Evolutionary conservation across 441 rosid genomes (phyloP), one percentile per base, ranked within the genome.

Genomic region (Manihot esculenta): DNA sequence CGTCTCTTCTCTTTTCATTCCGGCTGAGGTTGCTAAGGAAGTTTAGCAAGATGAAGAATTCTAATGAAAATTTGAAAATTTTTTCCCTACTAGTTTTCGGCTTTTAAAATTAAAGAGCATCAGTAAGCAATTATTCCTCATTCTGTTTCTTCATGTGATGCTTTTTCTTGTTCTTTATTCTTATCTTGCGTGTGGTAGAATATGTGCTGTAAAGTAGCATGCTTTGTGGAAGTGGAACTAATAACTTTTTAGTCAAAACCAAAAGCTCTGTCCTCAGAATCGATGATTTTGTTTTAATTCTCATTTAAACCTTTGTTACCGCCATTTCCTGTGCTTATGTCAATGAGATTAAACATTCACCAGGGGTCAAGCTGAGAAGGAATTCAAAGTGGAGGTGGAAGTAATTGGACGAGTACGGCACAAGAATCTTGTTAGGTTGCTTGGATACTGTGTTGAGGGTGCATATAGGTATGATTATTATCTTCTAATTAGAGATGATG

Each of bases 291-390:
- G 48, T 38, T 17, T 14, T 21, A 26, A 5, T 26, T 49, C 51
- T 59, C 18, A 14, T 71, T 49, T 60, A 10, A 15, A 11, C 33
- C 41, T 35, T 49, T 23, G 23, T 42, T 35, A 41, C 33, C 12
- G 33, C 13, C 62, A 35, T 58, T 49, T 57, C n/a, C 48, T 42
- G 49, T 38, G 35, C 69, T 75, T 7, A 76, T 61, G 42, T 44
- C 53, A 70, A 47, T 64, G 56, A 57, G 68, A 33, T 58, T 67
- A n/a, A 69, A 9, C 0, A 35, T 44, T 47, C 57, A 61, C 79
- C 80, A 94, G 99, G 87, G 99, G 99, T 71, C 98, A 94, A 83
- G 99, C 99, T 10, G 99, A 94, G 89, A 92, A 83, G 83, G 99
- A 94, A 77, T 94, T 94, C 77, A 94, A 87, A 83, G 97, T 90